A percentile compares a stretch with the other conserved stretches of the same genome.
Evolutionary conservation across 169 alveolate genomes (phyloP).

Genomic region (Fabrea salina): DNA sequence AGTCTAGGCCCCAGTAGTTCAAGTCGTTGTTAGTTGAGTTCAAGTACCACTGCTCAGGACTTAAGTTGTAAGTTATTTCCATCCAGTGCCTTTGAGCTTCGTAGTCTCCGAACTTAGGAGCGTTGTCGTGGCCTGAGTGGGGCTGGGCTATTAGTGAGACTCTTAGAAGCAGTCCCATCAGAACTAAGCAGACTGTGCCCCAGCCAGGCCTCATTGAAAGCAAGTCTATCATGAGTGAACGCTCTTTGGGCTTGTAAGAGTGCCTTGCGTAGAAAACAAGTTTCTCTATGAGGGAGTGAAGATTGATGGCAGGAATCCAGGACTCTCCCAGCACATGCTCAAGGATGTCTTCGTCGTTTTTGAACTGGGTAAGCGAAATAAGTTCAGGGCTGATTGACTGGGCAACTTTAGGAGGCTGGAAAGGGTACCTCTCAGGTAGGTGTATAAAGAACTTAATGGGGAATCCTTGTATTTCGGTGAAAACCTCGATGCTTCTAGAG

Average conservation of each 20-base stretch:
- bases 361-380: background rate
- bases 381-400: background rate
- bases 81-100: conserved; percentile 93
- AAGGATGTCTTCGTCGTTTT: background rate
- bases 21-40: conserved; percentile 65
- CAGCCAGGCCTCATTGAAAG: background rate
- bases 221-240: background rate
- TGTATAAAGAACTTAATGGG: conserved; percentile 3
- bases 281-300: background rate
- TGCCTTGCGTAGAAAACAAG: conserved; percentile 6
- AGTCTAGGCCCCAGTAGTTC: conserved; percentile 87
- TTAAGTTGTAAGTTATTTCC: conserved; percentile 77
- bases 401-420: conserved; percentile 9
- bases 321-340: conserved; percentile 18
- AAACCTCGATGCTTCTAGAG: background rate
- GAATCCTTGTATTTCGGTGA: background rate
- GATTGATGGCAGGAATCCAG: conserved; percentile 21
- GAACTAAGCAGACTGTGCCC: conserved; percentile 1
- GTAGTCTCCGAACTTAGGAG: conserved; percentile 89
- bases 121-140: conserved; percentile 62
- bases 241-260: background rate
- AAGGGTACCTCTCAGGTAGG: conserved; percentile 31
- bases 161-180: conserved; percentile 44
- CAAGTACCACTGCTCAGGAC: conserved; percentile 57
- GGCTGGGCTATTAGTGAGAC: conserved; percentile 31